Evolutionary conservation across 2,329 filamentous ascomycete genomes (phyloP), one percentile per base, ranked within the genome.

Genomic region (Scleromitrula shiraiana): DNA sequence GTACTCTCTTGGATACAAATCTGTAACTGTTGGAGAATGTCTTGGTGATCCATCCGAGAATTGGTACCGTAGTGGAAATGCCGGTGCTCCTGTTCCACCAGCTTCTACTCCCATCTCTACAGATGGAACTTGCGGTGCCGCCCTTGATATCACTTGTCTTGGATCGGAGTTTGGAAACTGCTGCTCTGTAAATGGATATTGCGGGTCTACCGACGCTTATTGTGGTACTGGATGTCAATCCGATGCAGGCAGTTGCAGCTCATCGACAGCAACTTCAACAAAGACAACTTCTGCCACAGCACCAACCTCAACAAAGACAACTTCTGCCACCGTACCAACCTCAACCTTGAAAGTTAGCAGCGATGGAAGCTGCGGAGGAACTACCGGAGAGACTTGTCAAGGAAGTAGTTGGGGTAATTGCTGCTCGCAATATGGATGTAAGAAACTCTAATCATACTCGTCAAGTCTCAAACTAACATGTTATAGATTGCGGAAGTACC

Each of bases 1-100:
- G 51, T 57, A 60, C n/a, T 50, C 41, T 2, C 60, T 66, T 20
- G 70, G 69, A 0, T 64, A 53, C 37, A 54, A 55, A 59, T 67
- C 62, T 45, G 71, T 72, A 15, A 70, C 71, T 5, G 66, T 74
- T 29, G 73, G 71, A 2, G 63, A 72, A 30, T 75, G 72, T 53
- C 59, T 75, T 32, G 68, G 66, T 2, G 70, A 75, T 49, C 58
- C 69, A 15, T 44, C 51, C 9, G 65, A 57, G 5, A 62, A 67
- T 39, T 75, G 72, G 73, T 75, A 75, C 42, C 48, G 61, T 19
- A 52, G 52, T 33, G 54, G 46, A 9, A 49, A 43, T 37, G 26
- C 46, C 5, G 43, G 23, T 15, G 45, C 41, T 17, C 27, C 51
- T 6, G 41, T 43, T 20, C 41, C 39, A 19, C 27, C 51, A 5